These are phyloP conservation scores for Lachancea thermotolerans DNA, from an alignment of 805 yeast genomes.

Conservation along the genomic window DNA sequence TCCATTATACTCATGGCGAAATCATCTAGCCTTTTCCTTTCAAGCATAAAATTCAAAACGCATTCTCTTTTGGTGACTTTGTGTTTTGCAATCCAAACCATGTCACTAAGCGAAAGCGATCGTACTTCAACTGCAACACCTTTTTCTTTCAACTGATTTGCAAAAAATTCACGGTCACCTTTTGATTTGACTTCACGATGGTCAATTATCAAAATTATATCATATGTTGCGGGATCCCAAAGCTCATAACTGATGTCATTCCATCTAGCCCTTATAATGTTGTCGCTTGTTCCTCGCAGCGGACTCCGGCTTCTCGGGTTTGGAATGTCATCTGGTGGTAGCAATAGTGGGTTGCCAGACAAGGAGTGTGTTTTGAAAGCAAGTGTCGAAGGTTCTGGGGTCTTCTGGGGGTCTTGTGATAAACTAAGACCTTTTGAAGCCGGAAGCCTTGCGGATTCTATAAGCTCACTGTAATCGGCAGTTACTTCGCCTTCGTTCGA, in stretches of 20 bases:
- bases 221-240: conserved; percentile 62
- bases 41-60: conserved; percentile 76
- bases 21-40: conserved; percentile 86
- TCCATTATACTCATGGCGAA: conserved; percentile 75
- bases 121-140: conserved; percentile 48
- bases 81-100: conserved; percentile 79
- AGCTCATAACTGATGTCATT: conserved; percentile 24
- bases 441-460: background rate
- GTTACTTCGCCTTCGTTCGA: background rate
- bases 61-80: conserved; percentile 51
- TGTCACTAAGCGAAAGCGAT: conserved; percentile 78
- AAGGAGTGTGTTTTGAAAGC: conserved; percentile 1
- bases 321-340: background rate
- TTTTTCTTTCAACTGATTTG: conserved; percentile 41
- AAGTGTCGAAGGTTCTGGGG: background rate
- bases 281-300: background rate
- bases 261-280: conserved; percentile 19
- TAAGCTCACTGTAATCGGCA: conserved; percentile 5
- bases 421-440: background rate
- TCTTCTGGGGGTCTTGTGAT: background rate
- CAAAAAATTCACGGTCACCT: conserved; percentile 64
- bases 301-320: background rate
- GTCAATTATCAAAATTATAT: conserved; percentile 61
- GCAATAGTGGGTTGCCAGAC: background rate
- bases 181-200: conserved; percentile 73